Conservation (phyloP, 306 rosid genomes). For the Vicia villosa region DNA sequence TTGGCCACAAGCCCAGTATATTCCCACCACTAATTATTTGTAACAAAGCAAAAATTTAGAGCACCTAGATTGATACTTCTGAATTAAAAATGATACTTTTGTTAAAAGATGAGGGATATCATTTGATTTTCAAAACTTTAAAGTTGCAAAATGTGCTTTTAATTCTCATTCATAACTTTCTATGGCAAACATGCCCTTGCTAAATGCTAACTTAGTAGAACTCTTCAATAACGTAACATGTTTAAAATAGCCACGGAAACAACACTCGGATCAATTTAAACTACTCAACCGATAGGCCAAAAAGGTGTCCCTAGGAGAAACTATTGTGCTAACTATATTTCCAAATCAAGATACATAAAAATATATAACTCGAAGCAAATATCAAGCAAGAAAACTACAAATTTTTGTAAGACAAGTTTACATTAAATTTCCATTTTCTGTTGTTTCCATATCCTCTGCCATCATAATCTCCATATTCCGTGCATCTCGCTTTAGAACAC, state of each 20-base stretch:
- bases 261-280: not conserved
- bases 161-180: not conserved
- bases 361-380: not conserved
- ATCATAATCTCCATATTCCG: constrained; percentile 91
- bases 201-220: not conserved
- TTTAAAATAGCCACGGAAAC: not conserved
- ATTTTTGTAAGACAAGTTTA: constrained; percentile 23
- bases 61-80: not conserved
- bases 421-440: constrained; percentile 38
- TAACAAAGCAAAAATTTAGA: not conserved
- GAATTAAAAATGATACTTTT: not conserved
- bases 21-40: too few relatives aligned
- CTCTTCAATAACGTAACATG: not conserved
- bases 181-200: not conserved
- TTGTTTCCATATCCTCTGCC: constrained; percentile 59
- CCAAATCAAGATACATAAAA: constrained; percentile 12
- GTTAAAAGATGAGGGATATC: not conserved
- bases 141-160: not conserved
- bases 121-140: not conserved
- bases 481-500: constrained; percentile 83
- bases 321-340: constrained; percentile 15
- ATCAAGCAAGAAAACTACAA: not conserved
- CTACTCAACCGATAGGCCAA: not conserved
- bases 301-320: not conserved
- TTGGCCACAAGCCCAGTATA: too few relatives aligned